Percentiles rank a stretch among this genome's conserved stretches.
Evolutionary conservation across 257 asterid species (phyloP).

Genomic region (Coffea eugenioides): DNA sequence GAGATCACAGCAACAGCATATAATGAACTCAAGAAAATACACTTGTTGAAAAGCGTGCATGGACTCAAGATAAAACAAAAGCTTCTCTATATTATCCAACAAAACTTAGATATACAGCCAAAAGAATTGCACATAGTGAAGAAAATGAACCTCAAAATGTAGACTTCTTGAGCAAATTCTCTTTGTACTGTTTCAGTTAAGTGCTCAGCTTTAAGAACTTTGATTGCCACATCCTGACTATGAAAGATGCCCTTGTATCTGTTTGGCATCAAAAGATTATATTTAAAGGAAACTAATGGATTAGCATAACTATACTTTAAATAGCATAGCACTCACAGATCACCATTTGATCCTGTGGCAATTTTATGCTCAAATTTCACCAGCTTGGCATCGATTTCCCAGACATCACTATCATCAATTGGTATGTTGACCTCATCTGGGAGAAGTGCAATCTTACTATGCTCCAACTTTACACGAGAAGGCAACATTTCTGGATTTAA

Average conservation of each 20-base stretch:
- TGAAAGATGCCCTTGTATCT: constrained; percentile 73
- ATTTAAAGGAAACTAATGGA: constrained; percentile 10
- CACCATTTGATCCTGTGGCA: constrained; percentile 66
- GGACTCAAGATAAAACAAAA: background rate
- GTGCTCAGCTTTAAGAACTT: constrained; percentile 58
- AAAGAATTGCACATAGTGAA: background rate
- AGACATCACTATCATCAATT: constrained; percentile 54
- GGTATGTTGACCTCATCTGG: constrained; percentile 48
- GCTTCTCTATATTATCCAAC: background rate
- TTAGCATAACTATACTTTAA: background rate
- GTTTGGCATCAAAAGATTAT: constrained; percentile 18
- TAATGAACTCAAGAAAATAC: background rate
- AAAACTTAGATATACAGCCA: background rate
- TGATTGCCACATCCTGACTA: constrained; percentile 87
- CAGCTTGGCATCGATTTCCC: constrained; percentile 75
- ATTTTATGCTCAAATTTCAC: constrained; percentile 61
- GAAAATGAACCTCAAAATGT: constrained; percentile 60
- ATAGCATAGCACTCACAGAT: constrained; percentile 52
- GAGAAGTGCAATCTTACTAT: constrained; percentile 25
- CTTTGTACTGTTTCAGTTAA: constrained; percentile 45
- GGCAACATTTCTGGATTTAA: constrained; percentile 30
- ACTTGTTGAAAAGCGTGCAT: background rate
- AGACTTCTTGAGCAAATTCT: constrained; percentile 85
- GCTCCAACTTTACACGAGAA: constrained; percentile 30
- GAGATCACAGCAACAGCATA: background rate